A percentile compares a stretch with the other conserved stretches of the same genome.
Conservation (phyloP, 129 eudicot genomes). For the Gnaphalium uliginosum region DNA sequence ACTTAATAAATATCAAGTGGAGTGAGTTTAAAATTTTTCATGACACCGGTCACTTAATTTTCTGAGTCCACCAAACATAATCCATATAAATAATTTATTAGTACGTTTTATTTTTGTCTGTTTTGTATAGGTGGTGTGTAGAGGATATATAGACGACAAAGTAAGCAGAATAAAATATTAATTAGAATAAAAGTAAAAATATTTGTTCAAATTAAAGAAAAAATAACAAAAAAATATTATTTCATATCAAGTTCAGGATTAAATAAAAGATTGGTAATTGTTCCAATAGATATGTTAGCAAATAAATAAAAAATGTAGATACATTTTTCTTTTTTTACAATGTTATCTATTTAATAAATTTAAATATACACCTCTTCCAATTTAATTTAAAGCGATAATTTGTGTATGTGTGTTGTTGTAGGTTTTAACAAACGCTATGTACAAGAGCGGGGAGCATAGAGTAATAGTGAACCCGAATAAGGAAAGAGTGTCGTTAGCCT, state of each 20-base stretch:
- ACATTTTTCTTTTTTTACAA: too few species aligned
- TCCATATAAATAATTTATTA: background rate
- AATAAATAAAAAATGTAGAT: too few species aligned
- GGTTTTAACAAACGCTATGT: slow-evolving; percentile 74
- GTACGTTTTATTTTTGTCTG: background rate
- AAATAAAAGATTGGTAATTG: background rate
- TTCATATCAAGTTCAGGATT: background rate
- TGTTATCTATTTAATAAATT: too few species aligned
- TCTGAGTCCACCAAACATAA: too few species aligned
- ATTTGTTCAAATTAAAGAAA: background rate
- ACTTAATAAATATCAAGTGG: too few species aligned
- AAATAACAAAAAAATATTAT: background rate
- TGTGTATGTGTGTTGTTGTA: slow-evolving; percentile 12
- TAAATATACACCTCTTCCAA: too few species aligned
- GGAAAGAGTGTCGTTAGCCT: slow-evolving; percentile 80
- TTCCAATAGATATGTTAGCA: background rate
- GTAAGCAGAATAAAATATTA: background rate
- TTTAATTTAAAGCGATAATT: too few species aligned
- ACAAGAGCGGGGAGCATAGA: slow-evolving; percentile 86
- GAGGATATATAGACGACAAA: background rate
- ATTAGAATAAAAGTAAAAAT: background rate
- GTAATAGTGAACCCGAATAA: slow-evolving; percentile 67
- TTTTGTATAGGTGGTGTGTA: background rate
- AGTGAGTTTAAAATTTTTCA: too few species aligned
- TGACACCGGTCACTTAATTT: too few species aligned